phyloP scores from a whole-genome alignment of 345 rosid genomes.

The Geranium rotundifolium region DNA sequence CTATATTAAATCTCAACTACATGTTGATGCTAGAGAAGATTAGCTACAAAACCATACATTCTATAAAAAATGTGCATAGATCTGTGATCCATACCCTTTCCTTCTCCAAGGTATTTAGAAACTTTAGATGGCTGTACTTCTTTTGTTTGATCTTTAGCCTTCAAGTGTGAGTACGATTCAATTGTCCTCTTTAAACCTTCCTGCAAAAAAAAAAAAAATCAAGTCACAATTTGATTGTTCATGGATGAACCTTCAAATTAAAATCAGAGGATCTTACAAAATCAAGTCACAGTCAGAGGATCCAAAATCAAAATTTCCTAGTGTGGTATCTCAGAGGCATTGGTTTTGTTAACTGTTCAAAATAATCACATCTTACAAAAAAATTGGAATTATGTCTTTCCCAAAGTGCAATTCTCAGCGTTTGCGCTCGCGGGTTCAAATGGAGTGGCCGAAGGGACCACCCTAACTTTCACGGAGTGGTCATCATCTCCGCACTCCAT shows the following conservation, averaged over 20 bases:
- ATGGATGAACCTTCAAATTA: no score
- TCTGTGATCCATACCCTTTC: slow-evolving; percentile 42
- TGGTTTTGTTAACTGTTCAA: no score
- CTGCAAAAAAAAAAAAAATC: slow-evolving; percentile 45
- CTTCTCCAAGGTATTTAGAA: slow-evolving; percentile 56
- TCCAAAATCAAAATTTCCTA: no score
- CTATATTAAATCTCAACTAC: not conserved
- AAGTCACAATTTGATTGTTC: slow-evolving; percentile 5
- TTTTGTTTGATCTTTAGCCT: slow-evolving; percentile 44
- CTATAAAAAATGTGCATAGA: not conserved
- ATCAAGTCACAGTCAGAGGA: not conserved
- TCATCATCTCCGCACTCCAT: no score
- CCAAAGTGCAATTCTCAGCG: no score
- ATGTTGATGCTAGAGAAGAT: not conserved
- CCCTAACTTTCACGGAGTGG: no score
- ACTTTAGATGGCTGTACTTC: slow-evolving; percentile 83
- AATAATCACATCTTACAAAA: no score
- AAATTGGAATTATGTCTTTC: no score
- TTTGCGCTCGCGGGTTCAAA: no score
- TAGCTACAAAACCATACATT: not conserved
- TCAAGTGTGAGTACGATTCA: slow-evolving; percentile 70
- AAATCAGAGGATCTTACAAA: no score
- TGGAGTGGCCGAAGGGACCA: no score
- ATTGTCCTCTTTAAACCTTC: slow-evolving; percentile 72
- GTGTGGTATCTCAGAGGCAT: no score